Percentiles rank a stretch among this genome's conserved stretches.
Evolutionary conservation across 768 basidiomycete species (phyloP).

Genomic region (Mycena metata): DNA sequence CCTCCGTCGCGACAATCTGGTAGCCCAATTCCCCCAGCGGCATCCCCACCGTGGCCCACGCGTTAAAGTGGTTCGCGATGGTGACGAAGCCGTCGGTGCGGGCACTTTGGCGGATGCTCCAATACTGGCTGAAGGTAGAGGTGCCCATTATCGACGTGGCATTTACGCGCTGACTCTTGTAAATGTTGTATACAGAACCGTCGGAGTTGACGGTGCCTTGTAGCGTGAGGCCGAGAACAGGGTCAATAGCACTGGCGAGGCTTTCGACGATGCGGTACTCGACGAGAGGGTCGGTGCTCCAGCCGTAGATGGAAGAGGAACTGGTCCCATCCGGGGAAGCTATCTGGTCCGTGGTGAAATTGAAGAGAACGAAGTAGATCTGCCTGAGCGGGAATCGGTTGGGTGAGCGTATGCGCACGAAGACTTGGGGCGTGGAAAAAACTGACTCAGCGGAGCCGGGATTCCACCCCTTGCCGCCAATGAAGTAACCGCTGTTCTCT

Average conservation of each 20-base stretch:
- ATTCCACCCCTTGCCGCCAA: constrained; percentile 49
- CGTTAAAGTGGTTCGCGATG: constrained; percentile 52
- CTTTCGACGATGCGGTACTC: too few relatives aligned
- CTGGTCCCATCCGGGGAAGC: constrained; percentile 52
- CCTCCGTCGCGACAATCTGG: constrained; percentile 64
- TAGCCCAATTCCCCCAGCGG: constrained; percentile 56
- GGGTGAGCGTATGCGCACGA: neutral
- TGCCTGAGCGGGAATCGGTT: constrained; percentile 41
- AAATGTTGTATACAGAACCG: constrained; percentile 59
- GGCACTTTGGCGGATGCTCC: constrained; percentile 57
- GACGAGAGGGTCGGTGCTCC: constrained; percentile 60
- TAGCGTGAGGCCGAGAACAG: constrained; percentile 46
- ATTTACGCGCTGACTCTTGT: constrained; percentile 53
- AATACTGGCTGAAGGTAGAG: constrained; percentile 61
- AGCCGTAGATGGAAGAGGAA: constrained; percentile 62
- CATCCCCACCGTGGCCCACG: constrained; percentile 53
- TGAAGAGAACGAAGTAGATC: constrained; percentile 51
- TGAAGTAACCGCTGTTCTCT: constrained; percentile 19
- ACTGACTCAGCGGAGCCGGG: constrained; percentile 50
- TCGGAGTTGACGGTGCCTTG: constrained; percentile 58
- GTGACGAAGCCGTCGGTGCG: constrained; percentile 53
- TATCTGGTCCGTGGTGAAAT: constrained; percentile 44
- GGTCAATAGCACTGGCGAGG: constrained; percentile 56
- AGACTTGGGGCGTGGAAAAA: constrained; percentile 6
- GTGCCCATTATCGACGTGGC: constrained; percentile 59